Base-by-base conservation (phyloP, 345 rosid species). In the Orychophragmus violaceus region DNA sequence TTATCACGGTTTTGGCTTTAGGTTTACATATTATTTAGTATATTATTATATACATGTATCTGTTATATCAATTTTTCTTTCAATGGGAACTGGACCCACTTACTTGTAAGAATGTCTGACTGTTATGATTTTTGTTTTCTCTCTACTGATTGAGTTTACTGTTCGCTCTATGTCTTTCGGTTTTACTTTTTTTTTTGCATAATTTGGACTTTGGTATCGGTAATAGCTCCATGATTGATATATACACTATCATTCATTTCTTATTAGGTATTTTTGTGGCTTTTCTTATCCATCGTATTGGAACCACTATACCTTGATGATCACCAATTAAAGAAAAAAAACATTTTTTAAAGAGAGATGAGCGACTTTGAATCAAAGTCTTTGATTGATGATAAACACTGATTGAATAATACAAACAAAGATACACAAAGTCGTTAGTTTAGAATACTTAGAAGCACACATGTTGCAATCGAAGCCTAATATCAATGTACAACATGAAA, bases 121-220 rank as follows among this genome's bases (percentile, higher is more conserved):
- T 62, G 23, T 41, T 59, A 2, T 59, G 14, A 23, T 36, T 35
- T 62, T 64, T 0, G 4, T 65, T 64, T 64, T 12, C 18, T 64
- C 3, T 64, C 46, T 64, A 64, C 29, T 52, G 52, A 52, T 52
- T 65, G 53, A 66, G 55, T 66, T 55, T 29, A 44, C 71, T 66
- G 71, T 66, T 66, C 42, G 42, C 32, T 42, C 54, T 63, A 42
- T 55, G 71, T 42, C 71, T 66, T 54, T 42, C 54, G 71, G 54
- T 66, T 29, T 21, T 27, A 53, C 28, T 53, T 52, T 37, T 13
- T 37, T 28, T 3, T 66, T 46, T 24, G 0, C n/a, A n/a, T 13
- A 8, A 28, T 17, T 41, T 66, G 18, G 62, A 54, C 14, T 42
- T 42, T 66, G 32, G 54, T 29, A 55, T 3, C 24, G 22, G 14